Conservation (phyloP, 352 stramenopile species). For the Thalassiosira mediterranea region DNA sequence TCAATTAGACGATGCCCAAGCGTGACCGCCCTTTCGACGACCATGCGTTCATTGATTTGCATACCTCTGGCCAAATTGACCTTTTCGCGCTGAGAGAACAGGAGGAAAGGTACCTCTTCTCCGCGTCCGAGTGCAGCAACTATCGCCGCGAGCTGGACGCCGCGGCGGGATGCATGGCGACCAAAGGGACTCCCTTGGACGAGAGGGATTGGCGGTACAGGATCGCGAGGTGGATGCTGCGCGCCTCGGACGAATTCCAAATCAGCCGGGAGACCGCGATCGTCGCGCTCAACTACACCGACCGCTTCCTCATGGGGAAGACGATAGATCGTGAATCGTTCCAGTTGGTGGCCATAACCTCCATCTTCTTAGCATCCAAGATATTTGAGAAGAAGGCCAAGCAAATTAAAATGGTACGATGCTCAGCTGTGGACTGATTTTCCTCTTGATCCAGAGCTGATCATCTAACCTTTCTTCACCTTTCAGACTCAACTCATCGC, state of each 20-base stretch:
- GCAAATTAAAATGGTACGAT: constrained; percentile 33
- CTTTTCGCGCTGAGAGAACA: not conserved
- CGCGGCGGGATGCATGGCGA: not conserved
- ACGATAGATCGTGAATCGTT: constrained; percentile 6
- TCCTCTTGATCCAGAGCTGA: not conserved
- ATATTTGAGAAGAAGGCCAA: constrained; percentile 31
- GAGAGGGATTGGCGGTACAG: constrained; percentile 38
- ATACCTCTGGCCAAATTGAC: constrained; percentile 4
- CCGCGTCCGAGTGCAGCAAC: not conserved
- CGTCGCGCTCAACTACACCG: constrained; percentile 35
- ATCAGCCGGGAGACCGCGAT: constrained; percentile 28
- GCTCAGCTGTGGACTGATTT: constrained; percentile 1
- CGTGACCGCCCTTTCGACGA: constrained; percentile 4
- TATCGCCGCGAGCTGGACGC: not conserved
- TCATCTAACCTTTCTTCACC: not conserved
- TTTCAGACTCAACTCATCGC: constrained; percentile 21
- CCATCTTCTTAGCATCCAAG: constrained; percentile 38
- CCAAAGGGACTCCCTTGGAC: not conserved
- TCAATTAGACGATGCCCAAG: too few relatives aligned
- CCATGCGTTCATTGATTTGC: not conserved
- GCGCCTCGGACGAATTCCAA: constrained; percentile 34
- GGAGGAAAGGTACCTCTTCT: not conserved
- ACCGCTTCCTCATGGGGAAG: constrained; percentile 19
- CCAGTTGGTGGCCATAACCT: constrained; percentile 37
- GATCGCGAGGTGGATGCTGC: constrained; percentile 43